Percentiles rank a stretch among this genome's conserved stretches.
phyloP scores from a whole-genome alignment of 257 asterid genomes.

The Osmanthus fragrans region DNA sequence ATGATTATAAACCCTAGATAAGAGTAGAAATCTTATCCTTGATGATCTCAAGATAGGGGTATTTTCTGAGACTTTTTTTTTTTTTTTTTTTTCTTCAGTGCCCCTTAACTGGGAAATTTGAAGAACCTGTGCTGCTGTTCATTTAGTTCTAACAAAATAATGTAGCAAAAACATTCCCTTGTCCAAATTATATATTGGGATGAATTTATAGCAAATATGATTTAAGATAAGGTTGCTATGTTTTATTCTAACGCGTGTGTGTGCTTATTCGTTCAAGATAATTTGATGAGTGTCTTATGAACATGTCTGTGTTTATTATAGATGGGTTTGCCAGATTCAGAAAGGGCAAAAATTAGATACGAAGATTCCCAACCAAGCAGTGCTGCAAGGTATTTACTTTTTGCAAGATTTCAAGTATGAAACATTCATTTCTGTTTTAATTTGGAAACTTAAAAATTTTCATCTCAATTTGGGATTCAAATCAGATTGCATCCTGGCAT shows the following conservation, averaged over 20 bases:
- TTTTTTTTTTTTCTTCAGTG: not conserved
- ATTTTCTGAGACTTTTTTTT: not conserved
- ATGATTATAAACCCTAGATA: not conserved
- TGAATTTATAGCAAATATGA: not conserved
- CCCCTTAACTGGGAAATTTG: not conserved
- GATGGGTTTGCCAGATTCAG: slow-evolving; percentile 65
- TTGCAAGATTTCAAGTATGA: not conserved
- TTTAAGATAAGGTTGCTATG: not conserved
- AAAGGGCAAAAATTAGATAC: slow-evolving; percentile 50
- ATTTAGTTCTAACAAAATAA: not conserved
- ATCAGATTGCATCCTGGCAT: slow-evolving; percentile 73
- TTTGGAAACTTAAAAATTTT: not conserved
- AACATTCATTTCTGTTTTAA: not conserved
- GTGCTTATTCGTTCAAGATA: no score
- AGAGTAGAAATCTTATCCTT: not conserved
- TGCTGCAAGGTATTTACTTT: slow-evolving; percentile 44
- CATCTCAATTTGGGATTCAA: slow-evolving; percentile 9
- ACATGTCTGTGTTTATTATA: slow-evolving; percentile 30
- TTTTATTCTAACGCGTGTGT: not conserved
- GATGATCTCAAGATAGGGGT: not conserved
- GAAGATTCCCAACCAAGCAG: slow-evolving; percentile 58
- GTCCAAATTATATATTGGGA: not conserved
- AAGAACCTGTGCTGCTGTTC: not conserved
- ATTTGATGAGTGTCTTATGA: not conserved
- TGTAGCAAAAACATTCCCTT: not conserved